Evolutionary conservation across 768 basidiomycete species (phyloP).

Genomic region (Russula sp.): DNA sequence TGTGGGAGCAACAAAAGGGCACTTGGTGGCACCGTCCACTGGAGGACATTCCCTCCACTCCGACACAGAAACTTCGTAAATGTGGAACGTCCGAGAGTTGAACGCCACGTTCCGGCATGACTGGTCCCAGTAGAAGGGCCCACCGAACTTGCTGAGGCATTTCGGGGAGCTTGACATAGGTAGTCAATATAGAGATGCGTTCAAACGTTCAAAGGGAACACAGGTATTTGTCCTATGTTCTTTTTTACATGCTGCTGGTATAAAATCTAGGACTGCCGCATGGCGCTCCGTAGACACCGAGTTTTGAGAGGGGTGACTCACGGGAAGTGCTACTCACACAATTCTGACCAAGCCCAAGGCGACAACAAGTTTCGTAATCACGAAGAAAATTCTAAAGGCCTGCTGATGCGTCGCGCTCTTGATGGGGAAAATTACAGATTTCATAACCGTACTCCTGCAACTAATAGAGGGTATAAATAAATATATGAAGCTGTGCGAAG

Average conservation of each 20-base stretch:
- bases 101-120: background rate
- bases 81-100: background rate
- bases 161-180: no score
- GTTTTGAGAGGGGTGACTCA: background rate
- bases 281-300: background rate
- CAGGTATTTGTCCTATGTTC: background rate
- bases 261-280: background rate
- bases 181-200: no score
- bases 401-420: no score
- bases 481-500: no score
- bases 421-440: no score
- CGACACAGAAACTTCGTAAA: background rate
- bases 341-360: no score
- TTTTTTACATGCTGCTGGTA: background rate
- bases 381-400: no score
- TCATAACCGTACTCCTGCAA: no score
- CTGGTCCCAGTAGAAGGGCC: background rate
- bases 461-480: no score
- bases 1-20: background rate
- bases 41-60: background rate
- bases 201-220: no score
- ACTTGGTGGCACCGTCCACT: background rate
- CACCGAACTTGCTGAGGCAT: background rate
- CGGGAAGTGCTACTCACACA: background rate
- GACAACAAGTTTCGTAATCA: no score